Evolutionary conservation across 2,329 filamentous ascomycete species (phyloP), one percentile per base, ranked within the genome.

Genomic region (Shiraia bambusicola): DNA sequence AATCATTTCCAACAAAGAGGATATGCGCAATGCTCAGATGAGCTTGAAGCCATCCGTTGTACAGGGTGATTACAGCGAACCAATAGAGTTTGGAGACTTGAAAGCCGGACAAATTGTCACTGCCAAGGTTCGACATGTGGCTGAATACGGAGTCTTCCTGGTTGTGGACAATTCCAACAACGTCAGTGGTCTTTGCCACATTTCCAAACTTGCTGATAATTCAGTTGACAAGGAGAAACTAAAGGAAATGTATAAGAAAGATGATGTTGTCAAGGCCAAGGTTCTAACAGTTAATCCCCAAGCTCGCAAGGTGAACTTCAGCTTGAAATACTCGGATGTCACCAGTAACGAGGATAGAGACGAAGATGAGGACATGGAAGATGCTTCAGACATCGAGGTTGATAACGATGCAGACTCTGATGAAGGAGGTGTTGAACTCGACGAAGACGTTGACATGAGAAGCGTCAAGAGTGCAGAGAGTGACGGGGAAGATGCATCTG

Each of bases 141-240:
- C 95, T 61, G 87, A 95, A 24, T 98, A 91, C 65, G 93, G 93
- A 52, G 92, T 92, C 4, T 98, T 98, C 67, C 87, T 98, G 56
- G 81, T 94, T 30, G 76, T 98, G 14, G 89, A 96, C 66, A 83
- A 86, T 46, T 94, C 91, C 4, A 78, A 81, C 40, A 95, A 95
- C 55, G 82, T 98, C 49, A 95, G 92, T 56, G 93, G 93, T 48
- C 78, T 98, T 8, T 97, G 92, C 67, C 93, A 98, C 67, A 82
- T 87, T 49, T 92, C 84, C 50, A 86, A 98, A 66, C 90, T 98
- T 79, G 91, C 93, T 0, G 89, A 95, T 53, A 84, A 85, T 56
- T 73, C 79, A 25, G 83, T 96, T 16, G 79, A 87, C 37, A 87
- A 97, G 71, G 88, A 87, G 37, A 88, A 97, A 72, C 87, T 91